These are phyloP conservation scores for Sordariomycetes sp. DNA, from an alignment of 2,329 filamentous ascomycete genomes.

Conservation along the genomic window DNA sequence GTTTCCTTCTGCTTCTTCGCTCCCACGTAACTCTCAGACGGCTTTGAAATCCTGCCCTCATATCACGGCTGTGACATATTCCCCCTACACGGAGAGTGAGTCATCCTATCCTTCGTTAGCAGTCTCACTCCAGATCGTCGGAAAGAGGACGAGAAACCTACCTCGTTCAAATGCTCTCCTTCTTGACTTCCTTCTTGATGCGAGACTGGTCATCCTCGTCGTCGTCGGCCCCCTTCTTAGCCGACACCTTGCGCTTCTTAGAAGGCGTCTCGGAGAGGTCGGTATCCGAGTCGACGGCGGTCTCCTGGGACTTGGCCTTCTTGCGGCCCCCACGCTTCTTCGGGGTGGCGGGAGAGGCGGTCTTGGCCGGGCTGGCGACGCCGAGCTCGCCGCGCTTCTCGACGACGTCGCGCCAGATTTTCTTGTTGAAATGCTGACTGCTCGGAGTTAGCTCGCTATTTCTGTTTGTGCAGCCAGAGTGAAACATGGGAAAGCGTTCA, in stretches of 20 bases:
- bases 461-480: neutral
- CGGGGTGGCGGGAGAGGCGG: neutral
- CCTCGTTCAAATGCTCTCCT: neutral
- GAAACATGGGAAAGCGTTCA: neutral
- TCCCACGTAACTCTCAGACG: neutral
- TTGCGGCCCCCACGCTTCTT: conserved; percentile 5
- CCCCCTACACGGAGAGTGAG: too few species aligned
- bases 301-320: conserved; percentile 9
- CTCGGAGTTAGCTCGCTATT: neutral
- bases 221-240: conserved; percentile 7
- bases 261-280: conserved; percentile 10
- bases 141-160: neutral
- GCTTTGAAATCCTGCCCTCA: neutral
- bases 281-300: conserved; percentile 8
- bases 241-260: conserved; percentile 20
- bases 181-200: conserved; percentile 10
- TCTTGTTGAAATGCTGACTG: conserved; percentile 28
- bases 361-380: conserved; percentile 1
- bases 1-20: neutral
- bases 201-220: neutral
- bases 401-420: conserved; percentile 23
- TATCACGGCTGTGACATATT: neutral
- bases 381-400: conserved; percentile 7
- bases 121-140: neutral
- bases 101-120: too few species aligned